Evolutionary conservation across 176 grass and related monocot genomes (phyloP).

Genomic region (Chrysopogon serrulatus): DNA sequence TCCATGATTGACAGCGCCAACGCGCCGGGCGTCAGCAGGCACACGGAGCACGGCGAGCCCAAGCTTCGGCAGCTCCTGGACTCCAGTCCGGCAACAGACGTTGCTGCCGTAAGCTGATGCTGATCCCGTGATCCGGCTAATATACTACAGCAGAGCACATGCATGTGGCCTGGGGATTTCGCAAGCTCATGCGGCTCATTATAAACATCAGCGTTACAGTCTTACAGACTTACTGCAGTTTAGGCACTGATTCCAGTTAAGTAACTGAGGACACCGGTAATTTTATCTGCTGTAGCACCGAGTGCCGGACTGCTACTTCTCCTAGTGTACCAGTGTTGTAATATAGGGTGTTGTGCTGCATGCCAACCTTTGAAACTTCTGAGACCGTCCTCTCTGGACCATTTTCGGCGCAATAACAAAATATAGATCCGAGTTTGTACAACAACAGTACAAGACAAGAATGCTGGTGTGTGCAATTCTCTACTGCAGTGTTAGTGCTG

Average conservation of each 20-base stretch:
- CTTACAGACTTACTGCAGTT: not conserved
- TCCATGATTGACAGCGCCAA: slow-evolving; percentile 58
- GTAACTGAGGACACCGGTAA: slow-evolving; percentile 16
- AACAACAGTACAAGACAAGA: no score
- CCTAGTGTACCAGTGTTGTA: slow-evolving; percentile 18
- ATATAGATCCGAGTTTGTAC: not conserved
- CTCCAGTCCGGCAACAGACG: slow-evolving; percentile 33
- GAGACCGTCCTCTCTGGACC: not conserved
- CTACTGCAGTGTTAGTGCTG: no score
- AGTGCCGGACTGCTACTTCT: not conserved
- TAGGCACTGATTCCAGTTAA: slow-evolving; percentile 30
- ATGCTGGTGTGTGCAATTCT: no score
- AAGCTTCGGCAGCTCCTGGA: slow-evolving; percentile 58
- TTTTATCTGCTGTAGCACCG: slow-evolving; percentile 1
- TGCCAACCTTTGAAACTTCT: slow-evolving; percentile 33
- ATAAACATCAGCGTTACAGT: slow-evolving; percentile 13
- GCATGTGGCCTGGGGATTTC: slow-evolving; percentile 20
- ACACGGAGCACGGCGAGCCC: slow-evolving; percentile 34
- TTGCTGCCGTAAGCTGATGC: slow-evolving; percentile 35
- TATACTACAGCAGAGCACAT: slow-evolving; percentile 8
- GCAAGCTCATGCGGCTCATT: slow-evolving; percentile 38
- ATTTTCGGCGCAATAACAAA: not conserved
- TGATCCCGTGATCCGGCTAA: not conserved
- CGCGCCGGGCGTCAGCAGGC: not conserved
- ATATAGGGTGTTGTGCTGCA: slow-evolving; percentile 38